Conservation (phyloP, 225 moss, liverwort and hornwort species). For the Lunularia cruciata region DNA sequence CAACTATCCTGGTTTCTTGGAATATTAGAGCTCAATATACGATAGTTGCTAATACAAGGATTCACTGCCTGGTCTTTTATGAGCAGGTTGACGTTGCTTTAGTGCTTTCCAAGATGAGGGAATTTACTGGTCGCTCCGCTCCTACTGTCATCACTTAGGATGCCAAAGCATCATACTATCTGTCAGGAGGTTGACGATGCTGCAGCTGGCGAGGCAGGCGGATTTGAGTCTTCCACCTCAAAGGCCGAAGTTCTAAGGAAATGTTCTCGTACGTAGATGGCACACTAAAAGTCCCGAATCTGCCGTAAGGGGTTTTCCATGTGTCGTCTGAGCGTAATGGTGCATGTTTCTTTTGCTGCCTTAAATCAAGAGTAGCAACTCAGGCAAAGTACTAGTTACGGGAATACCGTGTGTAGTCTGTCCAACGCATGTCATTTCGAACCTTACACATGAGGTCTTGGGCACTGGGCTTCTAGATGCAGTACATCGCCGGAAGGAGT, state of each 20-base stretch:
- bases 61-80: background rate
- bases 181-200: slow-evolving; percentile 22
- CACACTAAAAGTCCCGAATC: background rate
- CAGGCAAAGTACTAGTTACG: background rate
- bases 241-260: background rate
- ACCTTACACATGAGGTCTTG: no score
- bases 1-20: no score
- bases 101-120: slow-evolving; percentile 78
- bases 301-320: background rate
- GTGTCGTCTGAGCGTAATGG: background rate
- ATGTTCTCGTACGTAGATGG: no score
- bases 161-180: background rate
- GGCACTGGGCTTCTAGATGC: background rate
- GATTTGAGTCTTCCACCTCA: background rate
- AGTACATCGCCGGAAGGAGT: background rate
- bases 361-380: background rate
- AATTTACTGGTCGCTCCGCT: slow-evolving; percentile 84
- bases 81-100: slow-evolving; percentile 74
- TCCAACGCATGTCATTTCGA: background rate
- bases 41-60: background rate
- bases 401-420: background rate
- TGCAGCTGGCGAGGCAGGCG: slow-evolving; percentile 32
- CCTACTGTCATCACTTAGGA: slow-evolving; percentile 89
- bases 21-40: no score
- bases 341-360: background rate